Evolutionary conservation across 441 rosid genomes (phyloP).

Genomic region (Daphne laureola): DNA sequence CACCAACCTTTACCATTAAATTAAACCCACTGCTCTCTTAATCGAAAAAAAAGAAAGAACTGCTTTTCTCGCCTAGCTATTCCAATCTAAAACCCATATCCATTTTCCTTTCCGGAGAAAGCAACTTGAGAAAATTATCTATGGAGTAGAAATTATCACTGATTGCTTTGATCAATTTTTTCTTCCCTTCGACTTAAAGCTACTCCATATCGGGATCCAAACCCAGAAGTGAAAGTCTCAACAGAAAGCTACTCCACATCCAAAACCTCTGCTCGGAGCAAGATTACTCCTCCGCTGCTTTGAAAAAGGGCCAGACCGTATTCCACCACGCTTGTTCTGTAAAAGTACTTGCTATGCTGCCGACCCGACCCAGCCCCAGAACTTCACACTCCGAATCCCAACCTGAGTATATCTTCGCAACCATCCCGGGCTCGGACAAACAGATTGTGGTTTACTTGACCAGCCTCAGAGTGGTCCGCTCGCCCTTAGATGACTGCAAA

Average conservation of each 20-base stretch:
- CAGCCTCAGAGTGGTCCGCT: constrained; percentile 48
- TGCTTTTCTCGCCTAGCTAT: too few species aligned
- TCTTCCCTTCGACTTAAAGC: constrained; percentile 11
- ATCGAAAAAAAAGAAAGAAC: too few species aligned
- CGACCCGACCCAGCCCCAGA: neutral
- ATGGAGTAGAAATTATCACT: neutral
- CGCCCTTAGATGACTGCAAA: constrained; percentile 48
- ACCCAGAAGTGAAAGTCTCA: neutral
- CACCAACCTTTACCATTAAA: too few species aligned
- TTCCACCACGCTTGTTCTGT: constrained; percentile 45
- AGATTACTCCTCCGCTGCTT: constrained; percentile 16
- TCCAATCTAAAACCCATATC: too few species aligned
- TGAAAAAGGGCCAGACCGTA: constrained; percentile 18
- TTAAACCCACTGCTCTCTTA: too few species aligned
- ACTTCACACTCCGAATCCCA: neutral
- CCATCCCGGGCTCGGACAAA: constrained; percentile 49
- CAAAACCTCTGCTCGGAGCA: constrained; percentile 38
- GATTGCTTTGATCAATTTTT: constrained; percentile 6
- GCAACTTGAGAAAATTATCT: neutral
- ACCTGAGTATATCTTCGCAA: constrained; percentile 16
- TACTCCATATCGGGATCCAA: constrained; percentile 8
- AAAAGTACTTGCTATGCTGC: constrained; percentile 30
- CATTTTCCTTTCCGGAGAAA: neutral
- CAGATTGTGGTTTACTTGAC: constrained; percentile 56
- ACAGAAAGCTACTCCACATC: constrained; percentile 30